Evolutionary conservation across 1,284 basidiomycete species (phyloP).

Genomic region (Fomitopsis schrenkii): DNA sequence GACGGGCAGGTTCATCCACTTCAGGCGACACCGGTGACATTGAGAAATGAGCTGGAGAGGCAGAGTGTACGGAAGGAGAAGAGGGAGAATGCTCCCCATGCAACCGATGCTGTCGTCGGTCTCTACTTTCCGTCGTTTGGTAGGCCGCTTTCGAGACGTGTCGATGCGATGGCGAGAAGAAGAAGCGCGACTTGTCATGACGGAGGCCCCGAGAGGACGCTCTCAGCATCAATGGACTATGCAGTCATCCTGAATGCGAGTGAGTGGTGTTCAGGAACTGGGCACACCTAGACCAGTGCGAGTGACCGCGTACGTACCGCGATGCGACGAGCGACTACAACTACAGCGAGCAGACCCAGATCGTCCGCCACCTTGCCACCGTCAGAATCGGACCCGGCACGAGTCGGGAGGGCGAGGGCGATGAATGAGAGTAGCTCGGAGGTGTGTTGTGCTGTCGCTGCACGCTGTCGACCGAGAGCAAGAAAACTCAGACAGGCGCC

Average conservation of each 20-base stretch:
- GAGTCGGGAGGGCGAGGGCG: neutral
- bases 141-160: constrained; percentile 14
- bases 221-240: constrained; percentile 72
- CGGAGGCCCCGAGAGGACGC: constrained; percentile 69
- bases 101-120: neutral
- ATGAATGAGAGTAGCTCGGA: neutral
- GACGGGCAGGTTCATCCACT: neutral
- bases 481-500: neutral
- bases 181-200: constrained; percentile 24
- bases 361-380: neutral
- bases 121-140: constrained; percentile 6
- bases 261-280: neutral
- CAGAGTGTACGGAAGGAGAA: neutral
- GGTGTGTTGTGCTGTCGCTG: neutral
- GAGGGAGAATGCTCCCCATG: neutral
- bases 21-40: neutral
- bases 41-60: neutral
- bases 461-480: neutral
- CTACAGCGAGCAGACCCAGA: neutral
- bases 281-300: neutral
- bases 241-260: constrained; percentile 60
- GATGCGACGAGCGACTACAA: constrained; percentile 25
- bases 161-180: constrained; percentile 13
- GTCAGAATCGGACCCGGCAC: neutral
- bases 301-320: constrained; percentile 43